Percentiles rank a stretch among this genome's conserved stretches.
Evolutionary conservation across 2,329 filamentous ascomycete genomes (phyloP).

Genomic region (Penicillium sp.): DNA sequence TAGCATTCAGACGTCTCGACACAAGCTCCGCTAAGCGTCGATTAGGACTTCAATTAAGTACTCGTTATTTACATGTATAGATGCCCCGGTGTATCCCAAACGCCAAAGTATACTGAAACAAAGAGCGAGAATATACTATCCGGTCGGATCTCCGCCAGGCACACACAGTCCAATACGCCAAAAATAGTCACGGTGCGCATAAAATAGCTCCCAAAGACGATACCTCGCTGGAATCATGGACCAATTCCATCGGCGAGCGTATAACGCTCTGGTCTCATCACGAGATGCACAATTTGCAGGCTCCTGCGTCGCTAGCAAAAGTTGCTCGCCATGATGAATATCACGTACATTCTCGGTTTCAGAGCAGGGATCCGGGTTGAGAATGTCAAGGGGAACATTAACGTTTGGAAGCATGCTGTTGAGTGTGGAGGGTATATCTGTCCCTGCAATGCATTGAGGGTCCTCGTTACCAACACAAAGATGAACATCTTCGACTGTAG

Average conservation of each 20-base stretch:
- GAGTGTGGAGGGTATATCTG: slow-evolving; percentile 20
- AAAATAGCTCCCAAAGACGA: slow-evolving; percentile 88
- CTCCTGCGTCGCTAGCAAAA: slow-evolving; percentile 26
- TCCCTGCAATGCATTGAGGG: slow-evolving; percentile 65
- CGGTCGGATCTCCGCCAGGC: slow-evolving; percentile 60
- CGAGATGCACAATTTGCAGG: slow-evolving; percentile 28
- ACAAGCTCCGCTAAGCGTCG: not conserved
- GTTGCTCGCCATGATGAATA: slow-evolving; percentile 4
- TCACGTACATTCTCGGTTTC: not conserved
- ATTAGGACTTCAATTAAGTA: not conserved
- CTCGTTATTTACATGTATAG: not conserved
- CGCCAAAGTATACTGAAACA: not conserved
- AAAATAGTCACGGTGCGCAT: slow-evolving; percentile 95
- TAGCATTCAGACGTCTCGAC: not conserved
- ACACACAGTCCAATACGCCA: slow-evolving; percentile 89
- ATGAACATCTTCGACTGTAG: slow-evolving; percentile 65
- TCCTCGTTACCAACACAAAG: slow-evolving; percentile 73
- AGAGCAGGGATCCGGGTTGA: slow-evolving; percentile 1
- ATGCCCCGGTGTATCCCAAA: not conserved
- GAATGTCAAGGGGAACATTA: slow-evolving; percentile 3
- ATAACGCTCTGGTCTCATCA: slow-evolving; percentile 7
- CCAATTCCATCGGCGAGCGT: slow-evolving; percentile 18
- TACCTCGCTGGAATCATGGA: slow-evolving; percentile 51
- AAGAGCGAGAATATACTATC: slow-evolving; percentile 1
- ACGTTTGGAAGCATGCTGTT: slow-evolving; percentile 9